Conservation (phyloP, 768 basidiomycete genomes). For the Phlegmacium glaucopus region DNA sequence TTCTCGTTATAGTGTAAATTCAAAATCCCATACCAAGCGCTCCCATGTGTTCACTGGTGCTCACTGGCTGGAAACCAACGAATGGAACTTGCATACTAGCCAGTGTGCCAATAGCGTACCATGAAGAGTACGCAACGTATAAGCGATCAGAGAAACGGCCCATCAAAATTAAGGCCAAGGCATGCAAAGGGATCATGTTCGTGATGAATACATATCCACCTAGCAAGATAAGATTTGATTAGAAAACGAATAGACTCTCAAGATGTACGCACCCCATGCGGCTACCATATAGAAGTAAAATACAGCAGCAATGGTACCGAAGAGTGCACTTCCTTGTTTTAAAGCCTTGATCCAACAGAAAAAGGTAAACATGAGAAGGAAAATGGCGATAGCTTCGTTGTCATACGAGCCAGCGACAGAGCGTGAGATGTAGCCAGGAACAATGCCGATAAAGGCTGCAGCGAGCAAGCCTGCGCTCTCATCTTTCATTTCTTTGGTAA, state of each 20-base stretch:
- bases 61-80: slow-evolving; percentile 98
- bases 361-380: slow-evolving; percentile 99
- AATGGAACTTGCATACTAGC: slow-evolving; percentile 99
- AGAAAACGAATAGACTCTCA: background rate
- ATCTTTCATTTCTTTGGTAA: slow-evolving; percentile 95
- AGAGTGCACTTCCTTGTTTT: slow-evolving; percentile 90
- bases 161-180: slow-evolving; percentile 93
- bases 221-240: slow-evolving; percentile 22
- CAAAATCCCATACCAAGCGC: slow-evolving; percentile 67
- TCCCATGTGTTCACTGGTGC: slow-evolving; percentile 98
- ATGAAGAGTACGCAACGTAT: slow-evolving; percentile 93
- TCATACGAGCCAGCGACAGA: slow-evolving; percentile 99
- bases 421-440: slow-evolving; percentile 97
- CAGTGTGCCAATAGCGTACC: slow-evolving; percentile 97
- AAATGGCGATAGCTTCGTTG: slow-evolving; percentile 99
- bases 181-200: slow-evolving; percentile 98
- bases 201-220: slow-evolving; percentile 99
- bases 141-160: slow-evolving; percentile 89
- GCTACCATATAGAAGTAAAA: slow-evolving; percentile 99
- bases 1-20: slow-evolving; percentile 5
- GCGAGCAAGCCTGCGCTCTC: slow-evolving; percentile 95
- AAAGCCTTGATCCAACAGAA: slow-evolving; percentile 96
- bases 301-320: slow-evolving; percentile 84
- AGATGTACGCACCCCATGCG: slow-evolving; percentile 78
- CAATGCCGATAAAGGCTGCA: slow-evolving; percentile 97